These are phyloP conservation scores for Kwoniella bestiolae DNA, from an alignment of 768 basidiomycete species.

Conservation along the genomic window DNA sequence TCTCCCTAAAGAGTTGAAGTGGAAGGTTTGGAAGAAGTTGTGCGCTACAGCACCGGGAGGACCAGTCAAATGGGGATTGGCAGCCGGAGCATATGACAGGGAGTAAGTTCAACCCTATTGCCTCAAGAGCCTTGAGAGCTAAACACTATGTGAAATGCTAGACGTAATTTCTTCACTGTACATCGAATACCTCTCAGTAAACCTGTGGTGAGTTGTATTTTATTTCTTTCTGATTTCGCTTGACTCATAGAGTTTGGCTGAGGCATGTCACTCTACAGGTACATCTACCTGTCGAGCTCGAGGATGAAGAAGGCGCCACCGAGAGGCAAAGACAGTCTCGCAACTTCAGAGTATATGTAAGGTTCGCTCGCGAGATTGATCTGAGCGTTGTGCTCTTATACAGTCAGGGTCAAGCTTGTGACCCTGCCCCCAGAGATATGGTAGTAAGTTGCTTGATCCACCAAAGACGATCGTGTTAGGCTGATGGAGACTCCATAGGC, in stretches of 20 bases:
- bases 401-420: constrained; percentile 40
- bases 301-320: constrained; percentile 31
- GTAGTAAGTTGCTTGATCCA: constrained; percentile 29
- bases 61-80: constrained; percentile 28
- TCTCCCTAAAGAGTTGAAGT: constrained; percentile 26
- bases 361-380: constrained; percentile 46
- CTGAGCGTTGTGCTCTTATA: constrained; percentile 44
- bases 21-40: constrained; percentile 42
- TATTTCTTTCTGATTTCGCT: not conserved
- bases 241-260: not conserved
- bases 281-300: constrained; percentile 38
- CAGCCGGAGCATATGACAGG: constrained; percentile 36
- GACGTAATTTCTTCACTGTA: constrained; percentile 42
- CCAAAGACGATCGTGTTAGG: not conserved
- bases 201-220: constrained; percentile 20
- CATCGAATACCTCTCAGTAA: constrained; percentile 27
- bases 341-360: constrained; percentile 48
- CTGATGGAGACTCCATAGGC: constrained; percentile 6
- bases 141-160: not conserved
- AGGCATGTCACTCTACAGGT: constrained; percentile 9
- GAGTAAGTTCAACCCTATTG: constrained; percentile 32
- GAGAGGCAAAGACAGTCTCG: constrained; percentile 31
- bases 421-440: constrained; percentile 35
- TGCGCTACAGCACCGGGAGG: constrained; percentile 22
- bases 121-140: not conserved